Evolutionary conservation across 495 filamentous ascomycete species (phyloP), one percentile per base, ranked within the genome.

Genomic region (Xylaria intraflava): DNA sequence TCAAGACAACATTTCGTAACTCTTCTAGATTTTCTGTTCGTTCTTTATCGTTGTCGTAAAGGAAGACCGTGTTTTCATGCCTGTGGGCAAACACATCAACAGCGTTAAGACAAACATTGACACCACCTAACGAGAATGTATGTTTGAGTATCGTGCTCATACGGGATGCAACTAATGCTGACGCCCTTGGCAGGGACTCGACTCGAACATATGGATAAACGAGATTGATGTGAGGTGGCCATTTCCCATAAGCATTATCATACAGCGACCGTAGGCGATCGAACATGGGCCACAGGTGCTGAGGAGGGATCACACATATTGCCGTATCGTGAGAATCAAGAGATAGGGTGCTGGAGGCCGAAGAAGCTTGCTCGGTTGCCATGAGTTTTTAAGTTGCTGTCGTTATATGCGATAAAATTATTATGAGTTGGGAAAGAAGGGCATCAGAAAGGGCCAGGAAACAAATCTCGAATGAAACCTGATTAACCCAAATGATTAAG

Each of bases 211-310:
- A 84, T 9, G 81, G 81, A 54, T 84, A 83, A 1, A 82, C 58
- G 27, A 84, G 55, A 52, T 83, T 84, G 56, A 83, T 53, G 54
- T 84, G 81, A 6, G 80, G 77, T 2, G 80, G 79, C 81, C 81
- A 83, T 68, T 72, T 78, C 26, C 62, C 66, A 57, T 76, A 77
- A 1, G 70, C 72, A 44, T 77, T 77, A 61, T 83, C 81, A 65
- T 82, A 77, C 27, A 78, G 62, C 7, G 67, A 69, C 19, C 80
- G 71, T 7, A 84, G 67, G 23, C 67, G 57, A 53, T 83, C 72
- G 17, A 81, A 42, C 4, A 64, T 39, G 3, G 62, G 53, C 64
- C 74, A 73, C 46, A 72, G 56, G 26, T 65, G 53, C 17, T 47
- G 52, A 0, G 77, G 76, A 22, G 77, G 78, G 19, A 81, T 57